Evolutionary conservation across 306 rosid species (phyloP).

Genomic region (Castanopsis chinensis): DNA sequence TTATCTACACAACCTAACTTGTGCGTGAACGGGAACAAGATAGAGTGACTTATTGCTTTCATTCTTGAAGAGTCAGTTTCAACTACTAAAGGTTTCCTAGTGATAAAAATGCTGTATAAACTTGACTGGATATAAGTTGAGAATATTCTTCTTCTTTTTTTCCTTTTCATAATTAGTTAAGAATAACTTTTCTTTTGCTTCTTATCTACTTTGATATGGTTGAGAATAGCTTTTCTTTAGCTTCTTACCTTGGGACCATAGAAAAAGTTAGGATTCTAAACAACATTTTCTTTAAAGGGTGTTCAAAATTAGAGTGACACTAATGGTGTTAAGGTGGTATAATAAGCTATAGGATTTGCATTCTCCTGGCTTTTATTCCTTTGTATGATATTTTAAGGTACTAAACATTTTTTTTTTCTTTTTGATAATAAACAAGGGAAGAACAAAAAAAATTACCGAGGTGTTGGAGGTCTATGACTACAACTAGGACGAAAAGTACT

Average conservation of each 20-base stretch:
- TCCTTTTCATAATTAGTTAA: too few species aligned
- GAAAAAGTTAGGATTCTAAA: not conserved
- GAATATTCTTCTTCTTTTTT: too few species aligned
- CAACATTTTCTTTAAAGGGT: not conserved
- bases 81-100: not conserved
- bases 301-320: not conserved
- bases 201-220: too few species aligned
- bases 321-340: too few species aligned
- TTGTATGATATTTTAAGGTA: not conserved
- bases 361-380: not conserved
- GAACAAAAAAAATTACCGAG: too few species aligned
- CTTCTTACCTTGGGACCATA: not conserved
- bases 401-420: not conserved
- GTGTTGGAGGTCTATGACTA: not conserved
- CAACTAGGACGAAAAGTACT: not conserved
- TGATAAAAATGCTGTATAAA: not conserved
- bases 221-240: too few species aligned
- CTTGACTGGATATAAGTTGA: not conserved
- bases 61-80: conserved; percentile 8
- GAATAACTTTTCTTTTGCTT: too few species aligned
- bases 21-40: conserved; percentile 6
- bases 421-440: too few species aligned
- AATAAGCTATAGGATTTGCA: not conserved
- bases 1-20: conserved; percentile 13
- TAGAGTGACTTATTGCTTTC: conserved; percentile 25